Evolutionary conservation across 495 filamentous ascomycete genomes (phyloP), one percentile per base, ranked within the genome.

Genomic region (Trichocladium uniseriatum): DNA sequence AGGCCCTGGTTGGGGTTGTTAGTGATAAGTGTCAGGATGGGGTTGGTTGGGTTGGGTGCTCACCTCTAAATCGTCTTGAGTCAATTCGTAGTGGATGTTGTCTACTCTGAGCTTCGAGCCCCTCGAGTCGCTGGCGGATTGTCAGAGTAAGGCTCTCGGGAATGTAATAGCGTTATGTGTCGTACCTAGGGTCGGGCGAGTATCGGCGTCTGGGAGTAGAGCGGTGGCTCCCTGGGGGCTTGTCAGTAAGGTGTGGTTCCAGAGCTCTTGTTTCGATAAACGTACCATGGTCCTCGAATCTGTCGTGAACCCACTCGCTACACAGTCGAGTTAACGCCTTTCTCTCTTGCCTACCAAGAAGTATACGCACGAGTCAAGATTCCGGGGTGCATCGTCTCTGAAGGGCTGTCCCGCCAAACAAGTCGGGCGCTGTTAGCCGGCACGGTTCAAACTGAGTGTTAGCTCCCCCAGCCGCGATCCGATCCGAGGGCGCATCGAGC

Each of bases 71-170:
- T 96, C 91, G 24, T 79, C 80, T 65, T 91, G 84, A 20, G 84
- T 88, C 47, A 96, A 77, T 36, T 96, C 91, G 68, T 94, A 96
- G 67, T 96, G 91, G 41, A 96, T 68, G 63, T 95, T 95, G 52
- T 94, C 88, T 40, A 96, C 83, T 45, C 83, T 83, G 53, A 96
- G 66, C 65, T 87, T 90, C 42, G 82, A 74, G 57, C 84, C 79
- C 22, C 70, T 54, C 32, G 70, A 48, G n/a, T 76, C 67, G 62
- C 71, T 75, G 57, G 15, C 38, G 51, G 38, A 57, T 56, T 27
- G 38, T 58, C 11, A 53, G 50, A 35, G 21, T 20, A 35, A 5
- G 15, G 19, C 24, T 16, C n/a, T 7, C 15, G 3, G 13, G 42
- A 21, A n/a, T 14, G 18, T 6, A n/a, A 22, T 20, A 22, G 38